These are phyloP conservation scores for Ajuga reptans DNA, from an alignment of 305 asterid genomes.

Conservation along the genomic window DNA sequence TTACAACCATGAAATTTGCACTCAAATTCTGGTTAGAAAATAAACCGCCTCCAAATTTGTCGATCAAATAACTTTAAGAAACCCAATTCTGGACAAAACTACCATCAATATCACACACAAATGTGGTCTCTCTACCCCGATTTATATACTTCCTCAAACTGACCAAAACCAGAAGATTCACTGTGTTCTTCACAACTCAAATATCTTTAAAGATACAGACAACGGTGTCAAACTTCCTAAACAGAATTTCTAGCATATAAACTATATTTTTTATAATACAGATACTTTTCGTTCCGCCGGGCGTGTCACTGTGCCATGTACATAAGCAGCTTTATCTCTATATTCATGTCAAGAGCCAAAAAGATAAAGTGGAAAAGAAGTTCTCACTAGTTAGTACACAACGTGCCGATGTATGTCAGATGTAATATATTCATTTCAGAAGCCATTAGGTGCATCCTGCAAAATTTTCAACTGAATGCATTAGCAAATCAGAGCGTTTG, in stretches of 20 bases:
- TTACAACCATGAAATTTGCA: too few species aligned
- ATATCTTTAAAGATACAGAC: conserved; percentile 11
- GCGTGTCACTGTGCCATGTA: conserved; percentile 6
- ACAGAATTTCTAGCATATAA: conserved; percentile 21
- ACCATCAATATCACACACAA: too few species aligned
- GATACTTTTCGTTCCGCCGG: conserved; percentile 1
- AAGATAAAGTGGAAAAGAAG: neutral
- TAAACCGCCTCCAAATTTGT: too few species aligned
- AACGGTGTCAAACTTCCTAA: conserved; percentile 19
- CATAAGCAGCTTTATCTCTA: conserved; percentile 16
- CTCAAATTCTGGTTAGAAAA: too few species aligned
- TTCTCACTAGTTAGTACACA: conserved; percentile 33
- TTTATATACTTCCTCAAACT: too few species aligned
- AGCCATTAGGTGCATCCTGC: conserved; percentile 39
- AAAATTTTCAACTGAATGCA: neutral
- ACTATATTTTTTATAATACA: conserved; percentile 8
- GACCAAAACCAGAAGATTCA: neutral
- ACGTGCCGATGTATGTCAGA: conserved; percentile 18
- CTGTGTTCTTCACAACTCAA: neutral
- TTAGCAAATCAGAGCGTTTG: neutral
- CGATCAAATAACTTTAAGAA: too few species aligned
- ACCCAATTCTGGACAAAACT: too few species aligned
- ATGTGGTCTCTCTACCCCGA: too few species aligned
- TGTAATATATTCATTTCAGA: conserved; percentile 24
- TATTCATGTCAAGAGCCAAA: conserved; percentile 6